Evolutionary conservation across 1,284 basidiomycete species (phyloP), one percentile per base, ranked within the genome.

Genomic region (Puccinia polysora): DNA sequence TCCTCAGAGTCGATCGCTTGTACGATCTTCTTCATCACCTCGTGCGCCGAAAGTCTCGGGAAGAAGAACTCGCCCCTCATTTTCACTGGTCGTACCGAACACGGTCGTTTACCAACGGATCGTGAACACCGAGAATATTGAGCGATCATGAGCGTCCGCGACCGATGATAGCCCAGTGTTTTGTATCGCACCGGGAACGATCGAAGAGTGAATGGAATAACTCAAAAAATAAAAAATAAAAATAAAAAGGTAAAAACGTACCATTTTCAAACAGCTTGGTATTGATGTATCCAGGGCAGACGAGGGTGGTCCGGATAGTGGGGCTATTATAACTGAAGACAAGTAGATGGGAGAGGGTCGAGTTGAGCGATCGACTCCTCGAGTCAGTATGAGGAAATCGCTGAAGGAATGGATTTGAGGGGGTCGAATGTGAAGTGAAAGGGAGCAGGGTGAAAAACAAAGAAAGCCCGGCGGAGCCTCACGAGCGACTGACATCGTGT

Each of bases 1-100:
- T 91, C 86, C 73, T 88, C 86, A 50, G 86, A 85, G 77, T 93
- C 89, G 55, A 96, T 79, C 0, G 87, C 86, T 10, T 84, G 81
- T 67, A 95, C 88, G 76, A 95, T 86, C n/a, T 82, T 82, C 78
- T 91, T 90, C 67, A 89, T 90, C 4, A 96, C 83, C 1, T 84
- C 82, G 53, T 89, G 83, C 0, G 91, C 88, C 58, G 84, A 82
- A 12, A 93, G 77, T 30, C 86, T 85, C 0, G 91, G 91, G 47
- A 86, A 83, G 75, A 91, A 83, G 81, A 93, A 93, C 23, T 49
- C 40, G 34, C 60, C 60, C 38, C 53, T 36, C 6, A 53, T 53
- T 47, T 30, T 58, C 36, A 68, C 65, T 68, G 8, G 15, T 5
- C 49, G 20, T 28, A 28, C 30, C 5, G 30, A 28, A 8, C 30